phyloP scores from a whole-genome alignment of 164 flowering plant genomes.

The Vitis amurensis region DNA sequence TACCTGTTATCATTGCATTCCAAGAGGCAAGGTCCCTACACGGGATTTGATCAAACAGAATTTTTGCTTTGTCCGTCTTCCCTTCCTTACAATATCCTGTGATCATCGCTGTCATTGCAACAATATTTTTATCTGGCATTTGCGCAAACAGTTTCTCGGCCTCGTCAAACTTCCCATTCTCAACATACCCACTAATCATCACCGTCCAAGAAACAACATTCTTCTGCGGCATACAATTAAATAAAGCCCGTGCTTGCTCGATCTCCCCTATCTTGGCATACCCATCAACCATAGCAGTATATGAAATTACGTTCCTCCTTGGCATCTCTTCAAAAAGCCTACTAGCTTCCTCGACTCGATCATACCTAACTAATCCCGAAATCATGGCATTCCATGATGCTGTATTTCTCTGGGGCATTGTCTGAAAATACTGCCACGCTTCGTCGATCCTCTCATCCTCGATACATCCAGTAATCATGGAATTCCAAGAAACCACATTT shows the following conservation, averaged over 20 bases:
- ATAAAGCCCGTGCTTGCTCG: conserved; percentile 37
- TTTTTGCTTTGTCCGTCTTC: conserved; percentile 37
- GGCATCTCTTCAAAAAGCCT: conserved; percentile 52
- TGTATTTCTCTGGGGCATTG: conserved; percentile 43
- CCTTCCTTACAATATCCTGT: conserved; percentile 52
- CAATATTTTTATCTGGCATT: conserved; percentile 45
- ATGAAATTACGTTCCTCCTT: conserved; percentile 44
- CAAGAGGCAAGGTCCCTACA: conserved; percentile 39
- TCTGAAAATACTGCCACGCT: conserved; percentile 34
- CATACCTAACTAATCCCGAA: conserved; percentile 39
- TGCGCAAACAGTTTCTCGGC: conserved; percentile 33
- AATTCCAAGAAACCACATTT: conserved; percentile 53
- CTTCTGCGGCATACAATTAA: conserved; percentile 33
- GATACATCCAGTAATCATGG: conserved; percentile 49
- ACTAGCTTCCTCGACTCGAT: conserved; percentile 32
- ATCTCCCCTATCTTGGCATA: conserved; percentile 38
- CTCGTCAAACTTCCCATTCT: conserved; percentile 37
- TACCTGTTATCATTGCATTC: conserved; percentile 59
- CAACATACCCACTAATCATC: conserved; percentile 54
- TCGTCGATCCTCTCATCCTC: conserved; percentile 37
- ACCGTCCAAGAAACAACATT: conserved; percentile 59
- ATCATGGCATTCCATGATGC: conserved; percentile 49
- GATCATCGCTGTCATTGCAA: conserved; percentile 47
- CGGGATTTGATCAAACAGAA: conserved; percentile 37
- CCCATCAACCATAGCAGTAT: conserved; percentile 55